A percentile compares a stretch with the other conserved stretches of the same genome.
Evolutionary conservation across 108 stramenopile species (phyloP).

Genomic region (Chaetoceros tenuissimus): DNA sequence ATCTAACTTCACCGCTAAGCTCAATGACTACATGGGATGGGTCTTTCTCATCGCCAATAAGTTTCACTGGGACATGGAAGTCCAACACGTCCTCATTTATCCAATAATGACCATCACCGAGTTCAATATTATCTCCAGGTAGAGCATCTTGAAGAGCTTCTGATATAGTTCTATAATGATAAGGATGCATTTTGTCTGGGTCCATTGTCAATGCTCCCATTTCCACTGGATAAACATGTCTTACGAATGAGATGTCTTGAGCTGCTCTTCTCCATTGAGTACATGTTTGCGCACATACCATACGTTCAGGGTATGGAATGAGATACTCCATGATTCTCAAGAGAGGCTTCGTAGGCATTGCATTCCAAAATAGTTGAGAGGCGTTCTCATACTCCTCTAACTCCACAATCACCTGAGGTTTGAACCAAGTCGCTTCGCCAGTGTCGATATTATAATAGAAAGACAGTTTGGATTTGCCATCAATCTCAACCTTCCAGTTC

Average conservation of each 20-base stretch:
- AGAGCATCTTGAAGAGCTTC: slow-evolving; percentile 54
- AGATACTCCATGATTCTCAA: slow-evolving; percentile 61
- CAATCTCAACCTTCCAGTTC: slow-evolving; percentile 49
- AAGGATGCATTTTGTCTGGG: slow-evolving; percentile 39
- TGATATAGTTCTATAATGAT: slow-evolving; percentile 58
- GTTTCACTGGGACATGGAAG: slow-evolving; percentile 44
- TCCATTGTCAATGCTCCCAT: slow-evolving; percentile 62
- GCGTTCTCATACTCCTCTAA: slow-evolving; percentile 52
- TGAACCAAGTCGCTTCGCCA: slow-evolving; percentile 79
- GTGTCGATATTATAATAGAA: slow-evolving; percentile 85
- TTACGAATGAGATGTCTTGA: slow-evolving; percentile 56
- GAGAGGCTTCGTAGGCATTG: slow-evolving; percentile 45
- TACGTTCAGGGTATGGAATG: slow-evolving; percentile 59
- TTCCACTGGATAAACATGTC: slow-evolving; percentile 78
- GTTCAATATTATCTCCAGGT: slow-evolving; percentile 80
- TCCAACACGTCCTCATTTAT: slow-evolving; percentile 51
- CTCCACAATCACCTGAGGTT: slow-evolving; percentile 52
- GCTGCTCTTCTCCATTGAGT: slow-evolving; percentile 61
- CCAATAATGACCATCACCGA: slow-evolving; percentile 84
- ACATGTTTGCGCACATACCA: slow-evolving; percentile 38
- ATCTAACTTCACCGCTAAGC: slow-evolving; percentile 58
- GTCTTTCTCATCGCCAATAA: slow-evolving; percentile 78
- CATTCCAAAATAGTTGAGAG: slow-evolving; percentile 38
- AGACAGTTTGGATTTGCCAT: slow-evolving; percentile 35
- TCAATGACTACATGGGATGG: slow-evolving; percentile 76